Evolutionary conservation across 2,329 filamentous ascomycete genomes (phyloP).

Genomic region (Ascochyta clinopodiicola): DNA sequence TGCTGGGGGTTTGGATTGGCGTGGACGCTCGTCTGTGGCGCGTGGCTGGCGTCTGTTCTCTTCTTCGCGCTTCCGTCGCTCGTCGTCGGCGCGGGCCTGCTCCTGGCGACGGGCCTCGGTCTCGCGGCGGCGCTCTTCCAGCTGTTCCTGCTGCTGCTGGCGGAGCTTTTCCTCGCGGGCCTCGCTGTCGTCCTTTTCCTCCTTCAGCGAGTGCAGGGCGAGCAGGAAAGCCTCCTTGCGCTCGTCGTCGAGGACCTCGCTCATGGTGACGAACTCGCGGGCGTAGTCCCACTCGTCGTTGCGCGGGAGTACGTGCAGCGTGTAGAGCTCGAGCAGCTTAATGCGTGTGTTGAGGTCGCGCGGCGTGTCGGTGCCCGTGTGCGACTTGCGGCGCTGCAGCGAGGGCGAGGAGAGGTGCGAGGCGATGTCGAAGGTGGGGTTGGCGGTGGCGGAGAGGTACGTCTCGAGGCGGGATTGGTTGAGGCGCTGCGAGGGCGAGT

Average conservation of each 20-base stretch:
- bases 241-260: constrained; percentile 89
- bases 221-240: constrained; percentile 86
- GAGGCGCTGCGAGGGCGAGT: constrained; percentile 79
- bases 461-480: constrained; percentile 90
- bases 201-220: constrained; percentile 81
- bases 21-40: constrained; percentile 18
- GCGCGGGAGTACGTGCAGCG: constrained; percentile 88
- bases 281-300: constrained; percentile 98
- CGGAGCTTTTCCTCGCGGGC: constrained; percentile 67
- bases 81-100: constrained; percentile 53
- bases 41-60: constrained; percentile 39
- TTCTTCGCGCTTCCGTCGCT: constrained; percentile 47
- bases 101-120: constrained; percentile 45
- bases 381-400: constrained; percentile 38
- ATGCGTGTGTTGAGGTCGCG: constrained; percentile 83
- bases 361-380: constrained; percentile 78
- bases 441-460: constrained; percentile 79
- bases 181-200: constrained; percentile 80
- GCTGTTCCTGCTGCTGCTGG: constrained; percentile 65
- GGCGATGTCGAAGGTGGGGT: constrained; percentile 75
- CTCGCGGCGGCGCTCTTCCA: constrained; percentile 57
- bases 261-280: constrained; percentile 85
- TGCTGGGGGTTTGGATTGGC: neutral
- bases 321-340: constrained; percentile 94
- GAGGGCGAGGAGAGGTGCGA: constrained; percentile 63